A percentile compares a stretch with the other conserved stretches of the same genome.
These are phyloP conservation scores for Exserohilum turcica DNA, from an alignment of 2,329 filamentous ascomycete genomes.

Conservation along the genomic window DNA sequence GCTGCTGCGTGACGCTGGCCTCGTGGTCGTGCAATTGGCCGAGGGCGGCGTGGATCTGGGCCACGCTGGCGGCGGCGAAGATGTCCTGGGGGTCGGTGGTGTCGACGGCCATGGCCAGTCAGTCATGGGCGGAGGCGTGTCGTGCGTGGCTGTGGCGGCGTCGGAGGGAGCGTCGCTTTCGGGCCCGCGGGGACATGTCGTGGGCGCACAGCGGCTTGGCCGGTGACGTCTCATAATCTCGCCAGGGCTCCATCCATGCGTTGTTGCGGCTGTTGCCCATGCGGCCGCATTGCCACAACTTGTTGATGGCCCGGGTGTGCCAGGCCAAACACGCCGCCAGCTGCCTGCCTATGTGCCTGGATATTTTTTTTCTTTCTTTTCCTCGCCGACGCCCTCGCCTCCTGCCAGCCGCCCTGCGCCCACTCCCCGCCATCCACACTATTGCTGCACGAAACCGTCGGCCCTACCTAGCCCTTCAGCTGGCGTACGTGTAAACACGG, in stretches of 20 bases:
- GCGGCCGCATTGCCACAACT: conserved; percentile 5
- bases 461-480: neutral
- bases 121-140: conserved; percentile 9
- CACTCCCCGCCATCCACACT: neutral
- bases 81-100: conserved; percentile 32
- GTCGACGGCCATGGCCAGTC: conserved; percentile 26
- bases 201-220: conserved; percentile 7
- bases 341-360: neutral
- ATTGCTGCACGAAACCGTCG: neutral
- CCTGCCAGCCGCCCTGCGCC: neutral
- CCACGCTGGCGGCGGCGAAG: conserved; percentile 73
- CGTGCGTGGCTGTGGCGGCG: neutral
- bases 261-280: conserved; percentile 11
- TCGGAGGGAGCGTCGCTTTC: conserved; percentile 3
- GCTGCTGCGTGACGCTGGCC: conserved; percentile 70
- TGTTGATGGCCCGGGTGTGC: conserved; percentile 8
- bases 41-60: conserved; percentile 80
- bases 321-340: conserved; percentile 3
- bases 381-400: neutral
- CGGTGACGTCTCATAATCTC: conserved; percentile 8
- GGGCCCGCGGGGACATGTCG: neutral
- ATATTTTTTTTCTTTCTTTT: neutral
- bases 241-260: conserved; percentile 1
- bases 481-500: conserved; percentile 8
- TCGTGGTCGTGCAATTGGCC: conserved; percentile 77